Evolutionary conservation across 495 filamentous ascomycete genomes (phyloP).

Genomic region (Penicillium bialowiezense): DNA sequence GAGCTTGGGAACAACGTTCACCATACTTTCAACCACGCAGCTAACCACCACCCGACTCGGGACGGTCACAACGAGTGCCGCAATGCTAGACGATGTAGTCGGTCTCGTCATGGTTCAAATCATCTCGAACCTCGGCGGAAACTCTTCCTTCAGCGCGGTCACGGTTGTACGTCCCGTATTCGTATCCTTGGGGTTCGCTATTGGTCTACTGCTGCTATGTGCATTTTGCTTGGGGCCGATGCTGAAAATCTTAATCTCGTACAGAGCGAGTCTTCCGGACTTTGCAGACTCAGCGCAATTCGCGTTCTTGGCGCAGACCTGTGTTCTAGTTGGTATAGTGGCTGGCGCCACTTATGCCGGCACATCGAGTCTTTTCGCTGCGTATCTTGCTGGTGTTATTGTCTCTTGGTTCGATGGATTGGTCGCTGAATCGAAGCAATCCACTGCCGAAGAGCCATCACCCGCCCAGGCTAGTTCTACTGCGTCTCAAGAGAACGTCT

Average conservation of each 20-base stretch:
- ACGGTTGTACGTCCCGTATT: slow-evolving; percentile 57
- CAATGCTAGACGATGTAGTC: slow-evolving; percentile 81
- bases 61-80: slow-evolving; percentile 65
- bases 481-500: background rate
- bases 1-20: slow-evolving; percentile 75
- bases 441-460: background rate
- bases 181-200: slow-evolving; percentile 55
- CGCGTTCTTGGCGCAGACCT: slow-evolving; percentile 39
- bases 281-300: slow-evolving; percentile 21
- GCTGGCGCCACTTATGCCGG: slow-evolving; percentile 60
- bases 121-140: slow-evolving; percentile 48
- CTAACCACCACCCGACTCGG: slow-evolving; percentile 63
- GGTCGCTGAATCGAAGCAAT: slow-evolving; percentile 4
- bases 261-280: slow-evolving; percentile 7
- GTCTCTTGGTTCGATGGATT: slow-evolving; percentile 53
- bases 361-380: slow-evolving; percentile 67
- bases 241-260: slow-evolving; percentile 10
- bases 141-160: slow-evolving; percentile 31
- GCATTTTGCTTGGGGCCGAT: slow-evolving; percentile 42
- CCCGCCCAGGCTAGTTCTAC: background rate
- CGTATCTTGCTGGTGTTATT: slow-evolving; percentile 63
- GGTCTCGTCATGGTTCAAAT: slow-evolving; percentile 78
- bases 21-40: slow-evolving; percentile 59
- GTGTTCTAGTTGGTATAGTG: slow-evolving; percentile 51
- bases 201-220: slow-evolving; percentile 45